Evolutionary conservation across 768 basidiomycete species (phyloP).

Genomic region (Pleurotus platypus): DNA sequence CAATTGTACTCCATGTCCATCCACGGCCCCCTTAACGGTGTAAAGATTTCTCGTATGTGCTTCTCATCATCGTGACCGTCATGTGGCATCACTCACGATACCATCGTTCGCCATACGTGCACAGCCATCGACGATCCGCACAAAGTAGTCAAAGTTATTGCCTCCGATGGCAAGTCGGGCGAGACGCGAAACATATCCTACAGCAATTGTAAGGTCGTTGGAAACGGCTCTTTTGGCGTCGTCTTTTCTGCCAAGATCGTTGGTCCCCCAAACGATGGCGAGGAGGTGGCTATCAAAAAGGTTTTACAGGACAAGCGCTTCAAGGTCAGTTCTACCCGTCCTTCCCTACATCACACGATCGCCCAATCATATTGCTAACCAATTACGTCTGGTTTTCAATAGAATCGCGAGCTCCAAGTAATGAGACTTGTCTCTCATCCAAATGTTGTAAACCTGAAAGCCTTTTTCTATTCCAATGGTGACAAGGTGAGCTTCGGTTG

Average conservation of each 20-base stretch:
- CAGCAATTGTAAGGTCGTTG: constrained; percentile 97
- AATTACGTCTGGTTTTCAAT: constrained; percentile 7
- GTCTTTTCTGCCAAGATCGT: constrained; percentile 95
- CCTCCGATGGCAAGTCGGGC: constrained; percentile 91
- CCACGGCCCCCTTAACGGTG: constrained; percentile 82
- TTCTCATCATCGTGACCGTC: constrained; percentile 3
- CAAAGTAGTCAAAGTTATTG: constrained; percentile 92
- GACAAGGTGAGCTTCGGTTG: constrained; percentile 71
- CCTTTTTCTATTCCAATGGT: constrained; percentile 99
- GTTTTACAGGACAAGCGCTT: constrained; percentile 99
- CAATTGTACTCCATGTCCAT: constrained; percentile 47
- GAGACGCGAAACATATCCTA: constrained; percentile 87
- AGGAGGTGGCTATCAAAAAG: constrained; percentile 99
- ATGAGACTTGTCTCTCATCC: constrained; percentile 97
- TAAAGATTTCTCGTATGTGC: constrained; percentile 80
- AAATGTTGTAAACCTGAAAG: constrained; percentile 95
- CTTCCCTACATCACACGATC: not conserved
- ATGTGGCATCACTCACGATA: not conserved
- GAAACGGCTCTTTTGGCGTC: constrained; percentile 98
- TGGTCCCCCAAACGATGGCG: constrained; percentile 54
- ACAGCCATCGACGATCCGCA: constrained; percentile 93
- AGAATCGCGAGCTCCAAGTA: constrained; percentile 99
- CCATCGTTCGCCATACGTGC: constrained; percentile 11
- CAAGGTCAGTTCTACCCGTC: constrained; percentile 68
- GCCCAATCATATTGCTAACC: not conserved